Evolutionary conservation across 2,329 filamentous ascomycete genomes (phyloP).

Genomic region (Sporothrix brunneoviolacea): DNA sequence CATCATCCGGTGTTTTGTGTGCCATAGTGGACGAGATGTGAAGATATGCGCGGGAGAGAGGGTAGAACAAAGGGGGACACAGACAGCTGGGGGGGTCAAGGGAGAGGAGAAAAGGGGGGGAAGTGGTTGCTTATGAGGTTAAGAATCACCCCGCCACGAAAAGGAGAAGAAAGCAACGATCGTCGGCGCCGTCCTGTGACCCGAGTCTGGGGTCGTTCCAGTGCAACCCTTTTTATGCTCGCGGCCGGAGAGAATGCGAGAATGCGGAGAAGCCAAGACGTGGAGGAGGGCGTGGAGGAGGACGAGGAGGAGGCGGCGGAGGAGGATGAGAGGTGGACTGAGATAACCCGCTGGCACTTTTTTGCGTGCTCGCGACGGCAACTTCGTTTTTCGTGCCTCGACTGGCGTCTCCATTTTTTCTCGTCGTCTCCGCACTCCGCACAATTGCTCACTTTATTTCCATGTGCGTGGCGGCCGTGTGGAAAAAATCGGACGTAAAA

Average conservation of each 20-base stretch:
- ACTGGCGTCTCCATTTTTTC: not conserved
- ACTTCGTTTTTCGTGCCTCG: too few species aligned
- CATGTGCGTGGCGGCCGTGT: not conserved
- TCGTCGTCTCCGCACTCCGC: not conserved
- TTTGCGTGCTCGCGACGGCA: too few species aligned
- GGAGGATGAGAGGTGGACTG: not conserved
- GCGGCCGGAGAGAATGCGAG: not conserved
- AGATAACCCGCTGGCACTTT: too few species aligned
- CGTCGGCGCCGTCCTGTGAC: too few species aligned
- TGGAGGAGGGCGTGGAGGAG: not conserved
- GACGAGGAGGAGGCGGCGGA: not conserved
- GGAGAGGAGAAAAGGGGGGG: too few species aligned
- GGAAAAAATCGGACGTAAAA: not conserved
- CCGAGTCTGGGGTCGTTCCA: too few species aligned
- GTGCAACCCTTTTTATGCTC: too few species aligned
- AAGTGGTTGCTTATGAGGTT: too few species aligned
- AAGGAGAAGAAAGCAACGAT: not conserved
- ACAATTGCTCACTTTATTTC: not conserved
- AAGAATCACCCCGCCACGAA: too few species aligned
- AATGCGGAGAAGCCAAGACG: too few species aligned
- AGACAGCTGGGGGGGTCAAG: too few species aligned
- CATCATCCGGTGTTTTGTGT: not conserved
- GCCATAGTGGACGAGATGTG: conserved; percentile 5
- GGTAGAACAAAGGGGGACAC: not conserved
- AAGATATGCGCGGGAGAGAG: not conserved